Base-by-base conservation (phyloP, 352 stramenopile genomes). In the Poterioochromonas sp. region DNA sequence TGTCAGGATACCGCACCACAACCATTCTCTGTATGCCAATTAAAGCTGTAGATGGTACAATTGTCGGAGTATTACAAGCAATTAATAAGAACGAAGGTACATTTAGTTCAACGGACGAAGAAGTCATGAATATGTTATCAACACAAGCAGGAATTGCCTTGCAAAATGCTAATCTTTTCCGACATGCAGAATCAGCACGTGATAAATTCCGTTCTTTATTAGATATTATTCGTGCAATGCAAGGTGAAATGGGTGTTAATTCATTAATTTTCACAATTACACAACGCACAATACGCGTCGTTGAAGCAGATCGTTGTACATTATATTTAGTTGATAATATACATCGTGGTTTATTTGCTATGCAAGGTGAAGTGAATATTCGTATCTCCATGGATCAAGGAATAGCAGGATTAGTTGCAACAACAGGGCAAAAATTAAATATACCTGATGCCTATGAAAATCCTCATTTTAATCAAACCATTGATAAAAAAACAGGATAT, bases 251-350 rank as follows among this genome's bases (percentile, higher is more conserved):
- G 58, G 90, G 89, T 35, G 92, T 94, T 79, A 93, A 89, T 81
- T 90, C 88, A 34, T 81, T 94, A 18, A 93, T 93, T 86, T 94
- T 94, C 74, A 93, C 90, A 18, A 91, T 94, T 79, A 93, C 90
- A 18, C 92, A 91, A 32, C 87, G 88, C 29, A 88, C 92, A n/a
- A 88, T 92, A 58, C 82, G 80, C 37, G 88, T 94, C 60, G 84
- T 93, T 15, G 89, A 93, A 79, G 80, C 80, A n/a, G 90, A 94
- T 79, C 88, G 90, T 2, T 93, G 90, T 69, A 93, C 88, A 34
- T 82, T 94, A 0, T 94, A 92, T 83, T 90, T 94, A 39, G 86
- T 93, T 15, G 90, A 94, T 69, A 86, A 88, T 32, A 82, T 82
- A 71, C 91, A 92, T 74, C 90, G 87, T 76, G 89, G 93, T 74